Base-by-base conservation (phyloP, 176 grass and related monocot species). In the Oryza longistaminata region DNA sequence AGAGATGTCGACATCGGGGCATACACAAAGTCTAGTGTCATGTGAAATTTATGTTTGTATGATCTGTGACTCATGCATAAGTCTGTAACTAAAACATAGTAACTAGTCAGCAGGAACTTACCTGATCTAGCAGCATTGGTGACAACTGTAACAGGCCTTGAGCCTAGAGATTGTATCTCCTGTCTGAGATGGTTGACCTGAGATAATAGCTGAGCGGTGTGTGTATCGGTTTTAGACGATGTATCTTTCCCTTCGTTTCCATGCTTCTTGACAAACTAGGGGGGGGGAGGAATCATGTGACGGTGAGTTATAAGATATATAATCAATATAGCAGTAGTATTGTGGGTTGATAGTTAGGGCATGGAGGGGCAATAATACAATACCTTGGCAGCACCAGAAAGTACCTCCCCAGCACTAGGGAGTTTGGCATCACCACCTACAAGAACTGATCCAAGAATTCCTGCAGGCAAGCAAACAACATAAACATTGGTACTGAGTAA, bases 141-240 rank as follows among this genome's bases (percentile, higher is more conserved):
- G 26, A 93, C 76, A 74, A 93, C 71, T 9, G 85, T 93, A 80
- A 64, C 66, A 13, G 76, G 50, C 78, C 37, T 85, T 7, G 48
- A 25, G 75, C 33, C 12, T 39, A 94, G 66, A n/a, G 2, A 50
- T 9, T 75, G 7, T 10, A 94, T 9, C 24, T 94, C 84, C 67
- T 91, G 65, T 66, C 92, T 83, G 25, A 94, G 74, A 85, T 4
- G 3, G 75, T 71, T 67, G 68, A 94, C 68, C 92, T 89, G 64
- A 70, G 82, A 50, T 15, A 64, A 0, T 16, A 85, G 8, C 13
- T 37, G 62, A 62, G 77, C 70, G 58, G 10, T 42, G 19, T 58
- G 10, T 0, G 44, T 10, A 11, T 64, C 33, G 26, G 7, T 49
- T 9, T 9, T 15, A 77, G 82, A 29, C 3, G 45, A 45, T 35